A percentile compares a stretch with the other conserved stretches of the same genome.
These are phyloP conservation scores for Plasmodium inui DNA, from an alignment of 169 alveolate species.

Conservation along the genomic window DNA sequence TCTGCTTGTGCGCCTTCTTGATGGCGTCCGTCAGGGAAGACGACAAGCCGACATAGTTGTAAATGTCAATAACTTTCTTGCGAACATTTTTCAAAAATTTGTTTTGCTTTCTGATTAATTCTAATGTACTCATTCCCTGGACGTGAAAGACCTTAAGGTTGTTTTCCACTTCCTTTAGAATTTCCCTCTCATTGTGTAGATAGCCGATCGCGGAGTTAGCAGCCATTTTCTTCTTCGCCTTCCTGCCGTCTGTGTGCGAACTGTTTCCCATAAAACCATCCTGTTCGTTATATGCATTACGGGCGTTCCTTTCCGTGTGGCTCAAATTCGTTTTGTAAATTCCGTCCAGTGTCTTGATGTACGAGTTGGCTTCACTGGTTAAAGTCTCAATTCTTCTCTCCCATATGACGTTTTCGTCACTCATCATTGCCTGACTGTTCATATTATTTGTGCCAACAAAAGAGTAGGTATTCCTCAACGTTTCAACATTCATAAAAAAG, in stretches of 20 bases:
- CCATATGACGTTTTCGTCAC: conserved; percentile 55
- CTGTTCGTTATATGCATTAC: not conserved
- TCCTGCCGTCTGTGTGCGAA: not conserved
- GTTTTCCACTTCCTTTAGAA: conserved; percentile 52
- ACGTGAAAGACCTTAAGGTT: conserved; percentile 42
- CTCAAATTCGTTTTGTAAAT: conserved; percentile 40
- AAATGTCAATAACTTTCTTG: conserved; percentile 63
- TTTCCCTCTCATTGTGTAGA: conserved; percentile 65
- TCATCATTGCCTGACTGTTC: conserved; percentile 17
- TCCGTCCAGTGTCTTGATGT: conserved; percentile 51
- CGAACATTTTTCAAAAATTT: conserved; percentile 65
- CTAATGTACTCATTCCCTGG: conserved; percentile 57
- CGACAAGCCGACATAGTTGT: conserved; percentile 64
- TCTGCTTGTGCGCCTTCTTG: conserved; percentile 58
- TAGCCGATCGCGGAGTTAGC: conserved; percentile 18
- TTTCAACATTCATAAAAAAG: conserved; percentile 57
- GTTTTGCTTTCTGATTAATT: conserved; percentile 52
- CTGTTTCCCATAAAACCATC: conserved; percentile 5
- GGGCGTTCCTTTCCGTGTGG: conserved; percentile 13
- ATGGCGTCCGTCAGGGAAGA: conserved; percentile 33
- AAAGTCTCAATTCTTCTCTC: conserved; percentile 66
- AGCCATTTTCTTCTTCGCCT: not conserved
- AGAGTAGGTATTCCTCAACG: conserved; percentile 51
- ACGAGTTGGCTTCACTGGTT: conserved; percentile 43
- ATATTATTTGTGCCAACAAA: conserved; percentile 45